A percentile compares a stretch with the other conserved stretches of the same genome.
Conservation (phyloP, 164 flowering plant genomes). For the Platanus orientalis region DNA sequence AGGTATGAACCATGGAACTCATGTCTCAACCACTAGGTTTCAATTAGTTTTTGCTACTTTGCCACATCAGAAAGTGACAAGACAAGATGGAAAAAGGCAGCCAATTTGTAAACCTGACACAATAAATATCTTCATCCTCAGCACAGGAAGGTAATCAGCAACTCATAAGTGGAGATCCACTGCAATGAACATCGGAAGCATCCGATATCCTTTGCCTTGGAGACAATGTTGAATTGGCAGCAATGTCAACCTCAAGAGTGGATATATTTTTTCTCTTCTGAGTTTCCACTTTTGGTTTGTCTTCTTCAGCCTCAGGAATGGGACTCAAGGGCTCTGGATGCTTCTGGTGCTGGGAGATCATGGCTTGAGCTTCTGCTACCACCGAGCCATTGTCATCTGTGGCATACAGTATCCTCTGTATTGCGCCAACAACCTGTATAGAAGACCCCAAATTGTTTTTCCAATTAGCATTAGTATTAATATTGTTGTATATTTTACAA, state of each 20-base stretch:
- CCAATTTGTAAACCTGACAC: neutral
- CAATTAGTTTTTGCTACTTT: no score
- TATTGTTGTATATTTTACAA: no score
- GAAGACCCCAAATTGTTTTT: no score
- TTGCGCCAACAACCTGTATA: constrained; percentile 68
- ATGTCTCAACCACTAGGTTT: neutral
- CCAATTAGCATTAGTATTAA: neutral
- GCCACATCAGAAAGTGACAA: no score
- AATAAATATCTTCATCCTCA: neutral
- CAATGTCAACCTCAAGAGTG: constrained; percentile 55
- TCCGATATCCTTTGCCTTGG: constrained; percentile 78
- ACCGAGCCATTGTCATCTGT: constrained; percentile 66
- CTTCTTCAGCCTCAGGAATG: constrained; percentile 46
- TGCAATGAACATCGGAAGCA: constrained; percentile 68
- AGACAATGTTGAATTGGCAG: constrained; percentile 48
- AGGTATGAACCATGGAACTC: neutral
- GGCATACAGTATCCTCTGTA: constrained; percentile 76
- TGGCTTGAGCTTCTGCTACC: constrained; percentile 77
- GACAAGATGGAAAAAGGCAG: no score
- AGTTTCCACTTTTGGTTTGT: constrained; percentile 35
- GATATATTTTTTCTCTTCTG: constrained; percentile 62
- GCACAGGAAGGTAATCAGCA: constrained; percentile 27
- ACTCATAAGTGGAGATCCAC: constrained; percentile 60
- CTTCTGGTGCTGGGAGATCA: constrained; percentile 37
- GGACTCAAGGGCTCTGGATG: constrained; percentile 43